A percentile compares a stretch with the other conserved stretches of the same genome.
These are phyloP conservation scores for Cubamyces sp. DNA, from an alignment of 768 basidiomycete species.

Conservation along the genomic window DNA sequence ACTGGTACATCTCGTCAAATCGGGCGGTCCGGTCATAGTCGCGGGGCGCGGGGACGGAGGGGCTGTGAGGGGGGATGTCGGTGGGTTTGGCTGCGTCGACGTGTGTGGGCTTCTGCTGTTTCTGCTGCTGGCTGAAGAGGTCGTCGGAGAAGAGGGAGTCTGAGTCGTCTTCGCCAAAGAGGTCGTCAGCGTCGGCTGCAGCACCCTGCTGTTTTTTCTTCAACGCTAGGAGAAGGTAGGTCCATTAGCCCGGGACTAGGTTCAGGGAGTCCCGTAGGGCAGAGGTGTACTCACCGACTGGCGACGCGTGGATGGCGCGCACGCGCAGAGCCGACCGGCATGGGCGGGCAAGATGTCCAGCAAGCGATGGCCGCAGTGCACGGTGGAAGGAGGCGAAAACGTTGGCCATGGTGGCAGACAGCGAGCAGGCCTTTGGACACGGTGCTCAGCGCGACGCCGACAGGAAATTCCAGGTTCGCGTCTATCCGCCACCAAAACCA, in stretches of 20 bases:
- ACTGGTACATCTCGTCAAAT: constrained; percentile 42
- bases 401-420: constrained; percentile 20
- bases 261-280: no score
- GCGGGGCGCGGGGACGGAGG: constrained; percentile 15
- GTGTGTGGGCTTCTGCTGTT: background rate
- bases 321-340: background rate
- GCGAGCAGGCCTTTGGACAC: constrained; percentile 21
- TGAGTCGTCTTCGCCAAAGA: constrained; percentile 20
- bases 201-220: constrained; percentile 20
- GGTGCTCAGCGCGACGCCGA: background rate
- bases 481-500: constrained; percentile 3
- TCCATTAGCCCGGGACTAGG: background rate
- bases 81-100: constrained; percentile 1
- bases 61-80: constrained; percentile 13
- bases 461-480: constrained; percentile 4
- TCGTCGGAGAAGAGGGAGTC: constrained; percentile 21
- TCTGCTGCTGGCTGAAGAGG: constrained; percentile 13
- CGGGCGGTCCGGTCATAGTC: constrained; percentile 17
- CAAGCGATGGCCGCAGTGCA: constrained; percentile 8
- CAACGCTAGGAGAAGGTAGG: constrained; percentile 4
- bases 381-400: constrained; percentile 9
- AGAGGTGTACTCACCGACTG: constrained; percentile 3
- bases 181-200: constrained; percentile 17
- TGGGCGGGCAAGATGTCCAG: background rate
- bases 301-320: constrained; percentile 14